A percentile compares a stretch with the other conserved stretches of the same genome.
Conservation (phyloP, 2,329 filamentous ascomycete species). For the Aschersonia sp. region DNA sequence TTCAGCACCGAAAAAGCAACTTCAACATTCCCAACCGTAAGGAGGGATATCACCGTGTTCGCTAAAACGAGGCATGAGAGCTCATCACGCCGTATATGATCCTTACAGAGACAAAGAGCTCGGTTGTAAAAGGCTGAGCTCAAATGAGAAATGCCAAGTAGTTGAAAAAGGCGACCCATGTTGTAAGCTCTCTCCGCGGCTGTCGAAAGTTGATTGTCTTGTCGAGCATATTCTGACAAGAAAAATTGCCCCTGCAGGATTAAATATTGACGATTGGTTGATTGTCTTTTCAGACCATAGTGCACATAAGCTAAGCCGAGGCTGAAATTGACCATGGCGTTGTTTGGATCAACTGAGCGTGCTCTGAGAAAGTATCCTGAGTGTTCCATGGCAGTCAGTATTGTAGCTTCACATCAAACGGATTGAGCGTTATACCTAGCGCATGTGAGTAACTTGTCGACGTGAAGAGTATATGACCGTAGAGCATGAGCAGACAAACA, state of each 20-base stretch:
- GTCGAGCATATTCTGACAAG: conserved; percentile 31
- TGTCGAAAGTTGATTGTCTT: conserved; percentile 1
- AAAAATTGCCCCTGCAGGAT: conserved; percentile 78
- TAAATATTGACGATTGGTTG: conserved; percentile 78
- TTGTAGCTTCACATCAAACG: not conserved
- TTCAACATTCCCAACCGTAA: conserved; percentile 14
- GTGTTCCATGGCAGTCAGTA: not conserved
- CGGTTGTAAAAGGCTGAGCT: conserved; percentile 56
- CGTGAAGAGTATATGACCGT: conserved; percentile 78
- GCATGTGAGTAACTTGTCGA: conserved; percentile 75
- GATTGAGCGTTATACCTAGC: conserved; percentile 35
- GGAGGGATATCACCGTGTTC: conserved; percentile 17
- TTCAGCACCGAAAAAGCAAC: conserved; percentile 15
- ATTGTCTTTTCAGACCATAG: conserved; percentile 76
- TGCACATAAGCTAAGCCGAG: conserved; percentile 79
- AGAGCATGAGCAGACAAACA: conserved; percentile 70
- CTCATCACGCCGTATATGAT: conserved; percentile 6
- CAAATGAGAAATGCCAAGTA: conserved; percentile 28
- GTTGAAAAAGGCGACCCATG: conserved; percentile 21
- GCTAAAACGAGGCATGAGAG: conserved; percentile 15
- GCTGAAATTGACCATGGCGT: conserved; percentile 66
- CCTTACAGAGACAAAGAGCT: conserved; percentile 11
- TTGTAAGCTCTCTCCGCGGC: conserved; percentile 23
- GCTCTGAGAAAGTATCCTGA: conserved; percentile 72
- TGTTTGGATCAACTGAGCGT: conserved; percentile 57